phyloP scores from a whole-genome alignment of 768 basidiomycete genomes.

The Cystobasidium tubakii region DNA sequence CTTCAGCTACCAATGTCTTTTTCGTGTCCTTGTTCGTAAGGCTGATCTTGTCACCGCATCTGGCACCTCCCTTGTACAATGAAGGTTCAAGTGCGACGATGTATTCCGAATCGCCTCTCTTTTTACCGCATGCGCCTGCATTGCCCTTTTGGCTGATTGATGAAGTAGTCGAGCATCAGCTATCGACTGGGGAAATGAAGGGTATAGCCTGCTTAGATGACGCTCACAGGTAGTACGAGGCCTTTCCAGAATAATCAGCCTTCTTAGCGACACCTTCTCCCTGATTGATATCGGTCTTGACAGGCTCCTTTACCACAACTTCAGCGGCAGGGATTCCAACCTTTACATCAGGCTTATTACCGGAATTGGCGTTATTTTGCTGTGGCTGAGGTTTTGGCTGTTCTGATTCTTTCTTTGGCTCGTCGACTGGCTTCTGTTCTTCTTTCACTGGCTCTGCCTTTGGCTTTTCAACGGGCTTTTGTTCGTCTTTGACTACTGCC shows the following conservation, averaged over 20 bases:
- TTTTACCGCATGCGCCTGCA: constrained; percentile 6
- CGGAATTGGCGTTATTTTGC: not conserved
- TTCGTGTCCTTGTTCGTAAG: not conserved
- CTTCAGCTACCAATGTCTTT: not conserved
- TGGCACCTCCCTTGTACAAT: not conserved
- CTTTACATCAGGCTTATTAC: too few relatives aligned
- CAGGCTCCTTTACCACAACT: not conserved
- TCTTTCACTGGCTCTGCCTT: not conserved
- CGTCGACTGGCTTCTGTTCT: not conserved
- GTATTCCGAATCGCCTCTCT: not conserved
- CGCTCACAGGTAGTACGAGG: not conserved
- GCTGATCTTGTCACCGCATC: constrained; percentile 1
- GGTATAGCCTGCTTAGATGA: not conserved
- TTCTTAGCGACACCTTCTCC: not conserved
- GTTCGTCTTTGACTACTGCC: not conserved
- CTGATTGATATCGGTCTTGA: not conserved
- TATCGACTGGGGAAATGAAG: too few relatives aligned
- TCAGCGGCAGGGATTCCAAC: too few relatives aligned
- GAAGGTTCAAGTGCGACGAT: not conserved
- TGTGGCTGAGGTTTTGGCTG: not conserved
- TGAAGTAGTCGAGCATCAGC: not conserved
- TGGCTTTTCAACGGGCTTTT: not conserved
- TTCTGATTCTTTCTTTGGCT: too few relatives aligned
- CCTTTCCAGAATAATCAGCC: not conserved
- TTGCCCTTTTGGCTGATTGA: not conserved